Evolutionary conservation across 768 basidiomycete species (phyloP).

Genomic region (Lactarius sp.): DNA sequence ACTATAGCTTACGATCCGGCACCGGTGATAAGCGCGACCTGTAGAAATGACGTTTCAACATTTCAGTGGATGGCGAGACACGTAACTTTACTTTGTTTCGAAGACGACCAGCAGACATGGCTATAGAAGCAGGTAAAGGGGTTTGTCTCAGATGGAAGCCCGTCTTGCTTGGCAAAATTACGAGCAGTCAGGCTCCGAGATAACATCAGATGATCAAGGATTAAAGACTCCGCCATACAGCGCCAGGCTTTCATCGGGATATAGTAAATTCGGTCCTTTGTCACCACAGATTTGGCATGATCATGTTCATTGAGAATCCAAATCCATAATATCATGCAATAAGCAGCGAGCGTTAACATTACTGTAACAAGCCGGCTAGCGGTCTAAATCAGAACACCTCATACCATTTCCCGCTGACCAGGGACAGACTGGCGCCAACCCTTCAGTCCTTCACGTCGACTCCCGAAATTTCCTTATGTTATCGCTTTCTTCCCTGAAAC

Average conservation of each 20-base stretch:
- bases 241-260: too few species aligned
- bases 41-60: conserved; percentile 5
- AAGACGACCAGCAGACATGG: conserved; percentile 47
- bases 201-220: too few species aligned
- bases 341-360: too few species aligned
- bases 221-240: too few species aligned
- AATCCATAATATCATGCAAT: too few species aligned
- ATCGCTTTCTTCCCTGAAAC: conserved; percentile 31
- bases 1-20: conserved; percentile 71
- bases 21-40: conserved; percentile 82
- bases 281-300: too few species aligned
- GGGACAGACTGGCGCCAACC: too few species aligned
- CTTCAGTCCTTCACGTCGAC: background rate
- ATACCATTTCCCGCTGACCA: background rate
- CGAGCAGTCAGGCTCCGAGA: too few species aligned
- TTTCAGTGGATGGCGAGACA: background rate
- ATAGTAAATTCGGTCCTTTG: too few species aligned
- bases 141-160: background rate
- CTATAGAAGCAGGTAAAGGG: background rate
- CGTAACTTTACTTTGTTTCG: conserved; percentile 49
- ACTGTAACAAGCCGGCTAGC: too few species aligned
- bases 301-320: too few species aligned
- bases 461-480: background rate
- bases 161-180: too few species aligned
- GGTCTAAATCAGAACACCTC: background rate